Evolutionary conservation across 176 grass and related monocot species (phyloP).

Genomic region (Microstegium vimineum): DNA sequence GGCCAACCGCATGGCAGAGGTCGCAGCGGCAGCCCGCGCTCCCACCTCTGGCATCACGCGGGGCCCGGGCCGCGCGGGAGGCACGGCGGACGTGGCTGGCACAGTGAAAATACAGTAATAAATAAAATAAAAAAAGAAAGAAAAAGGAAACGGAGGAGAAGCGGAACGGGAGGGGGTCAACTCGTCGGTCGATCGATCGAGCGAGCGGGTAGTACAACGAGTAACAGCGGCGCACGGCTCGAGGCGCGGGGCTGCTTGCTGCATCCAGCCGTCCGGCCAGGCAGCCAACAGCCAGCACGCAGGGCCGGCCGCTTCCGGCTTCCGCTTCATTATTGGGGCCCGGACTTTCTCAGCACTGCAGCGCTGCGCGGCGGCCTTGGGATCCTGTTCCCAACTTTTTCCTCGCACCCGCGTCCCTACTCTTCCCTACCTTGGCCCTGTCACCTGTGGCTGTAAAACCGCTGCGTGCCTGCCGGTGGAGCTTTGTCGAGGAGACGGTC

Average conservation of each 20-base stretch:
- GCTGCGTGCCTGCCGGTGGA: neutral
- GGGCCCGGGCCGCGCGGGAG: no score
- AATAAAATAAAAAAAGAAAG: neutral
- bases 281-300: neutral
- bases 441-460: neutral
- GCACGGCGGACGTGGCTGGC: constrained; percentile 19
- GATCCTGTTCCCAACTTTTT: constrained; percentile 46
- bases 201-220: constrained; percentile 8
- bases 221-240: constrained; percentile 53
- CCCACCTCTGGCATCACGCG: no score
- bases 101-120: no score
- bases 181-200: no score
- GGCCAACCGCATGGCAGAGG: no score
- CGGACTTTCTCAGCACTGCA: constrained; percentile 29
- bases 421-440: neutral
- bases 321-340: constrained; percentile 44
- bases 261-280: neutral
- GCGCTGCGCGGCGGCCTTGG: constrained; percentile 41
- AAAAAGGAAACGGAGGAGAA: neutral
- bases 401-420: neutral
- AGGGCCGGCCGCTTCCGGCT: neutral
- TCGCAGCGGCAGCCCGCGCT: no score
- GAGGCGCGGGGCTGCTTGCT: constrained; percentile 24
- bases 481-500: neutral
- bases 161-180: constrained; percentile 11